Base-by-base conservation (phyloP, 768 basidiomycete genomes). In the Amanita jacksonii region DNA sequence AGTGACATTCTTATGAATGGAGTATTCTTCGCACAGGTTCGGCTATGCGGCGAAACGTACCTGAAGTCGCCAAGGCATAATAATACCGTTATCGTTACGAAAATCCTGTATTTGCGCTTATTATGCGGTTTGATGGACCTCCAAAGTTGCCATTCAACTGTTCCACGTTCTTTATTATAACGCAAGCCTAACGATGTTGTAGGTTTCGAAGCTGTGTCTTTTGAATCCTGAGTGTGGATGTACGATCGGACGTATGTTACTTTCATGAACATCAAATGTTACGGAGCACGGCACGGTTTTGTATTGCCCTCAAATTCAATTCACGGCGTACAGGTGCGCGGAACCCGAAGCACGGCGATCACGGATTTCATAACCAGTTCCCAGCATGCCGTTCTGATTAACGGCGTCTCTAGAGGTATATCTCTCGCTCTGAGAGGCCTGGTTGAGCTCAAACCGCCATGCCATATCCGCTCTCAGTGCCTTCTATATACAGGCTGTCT, bases 311-410 rank as follows among this genome's bases (percentile, higher is more conserved):
- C 27, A 6, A 6, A 12, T 28, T 28, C 27, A 12, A 28, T 42
- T 33, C 41, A 41, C 27, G 28, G 28, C 28, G 6, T 28, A 43
- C n/a, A 37, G 33, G n/a, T 15, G 5, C 15, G 34, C 13, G 44
- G 41, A 32, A 43, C 47, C 49, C 20, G 53, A 57, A 56, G 54
- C 45, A 51, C 60, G 57, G 60, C 59, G 59, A 60, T 62, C 59
- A 62, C 54, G 48, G 16, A 33, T 39, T 38, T 22, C 31, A 31
- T 49, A 46, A 45, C 45, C 43, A 34, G 32, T 47, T 36, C 49
- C 49, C 46, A 45, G 41, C 48, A 50, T 45, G 23, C 28, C 9
- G 49, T 48, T 44, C 23, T 44, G 43, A 44, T 32, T 44, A 44
- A 44, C 43, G 16, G 22, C 38, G 38, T 43, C 18, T 28, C 23